phyloP scores from a whole-genome alignment of 768 basidiomycete genomes.

The Cytidiella melzeri region DNA sequence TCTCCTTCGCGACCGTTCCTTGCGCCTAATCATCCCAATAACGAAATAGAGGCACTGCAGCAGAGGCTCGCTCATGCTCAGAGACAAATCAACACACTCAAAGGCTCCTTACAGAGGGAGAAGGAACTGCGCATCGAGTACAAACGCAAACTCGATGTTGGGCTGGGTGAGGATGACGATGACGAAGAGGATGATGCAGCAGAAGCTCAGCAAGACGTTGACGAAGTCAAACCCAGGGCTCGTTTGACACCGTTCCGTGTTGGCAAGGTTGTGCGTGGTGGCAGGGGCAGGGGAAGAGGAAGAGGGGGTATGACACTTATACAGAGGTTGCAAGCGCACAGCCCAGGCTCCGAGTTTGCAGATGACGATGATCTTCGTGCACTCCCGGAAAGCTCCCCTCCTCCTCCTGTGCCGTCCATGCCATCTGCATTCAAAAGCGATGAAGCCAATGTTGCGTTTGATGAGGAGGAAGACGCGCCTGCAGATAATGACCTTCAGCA shows the following conservation, averaged over 20 bases:
- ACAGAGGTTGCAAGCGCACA: conserved; percentile 52
- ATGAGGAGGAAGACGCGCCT: conserved; percentile 35
- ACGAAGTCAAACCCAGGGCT: conserved; percentile 27
- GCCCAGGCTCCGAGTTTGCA: conserved; percentile 45
- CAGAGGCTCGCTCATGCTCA: conserved; percentile 83
- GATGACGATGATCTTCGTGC: conserved; percentile 24
- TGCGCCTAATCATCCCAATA: conserved; percentile 66
- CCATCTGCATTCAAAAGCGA: conserved; percentile 33
- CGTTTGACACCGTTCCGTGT: conserved; percentile 52
- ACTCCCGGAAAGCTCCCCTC: conserved; percentile 15
- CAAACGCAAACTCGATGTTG: conserved; percentile 44
- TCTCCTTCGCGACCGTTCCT: conserved; percentile 59
- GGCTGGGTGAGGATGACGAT: conserved; percentile 34
- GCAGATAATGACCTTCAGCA: conserved; percentile 20
- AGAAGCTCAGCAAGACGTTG: conserved; percentile 23
- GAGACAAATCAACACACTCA: conserved; percentile 77
- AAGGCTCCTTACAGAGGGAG: conserved; percentile 73
- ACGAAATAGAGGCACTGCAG: conserved; percentile 77
- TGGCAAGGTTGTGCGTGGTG: conserved; percentile 45
- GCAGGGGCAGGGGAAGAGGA: conserved; percentile 28
- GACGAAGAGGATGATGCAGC: conserved; percentile 45
- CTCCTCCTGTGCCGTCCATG: conserved; percentile 29
- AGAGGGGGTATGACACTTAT: conserved; percentile 57
- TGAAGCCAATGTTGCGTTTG: conserved; percentile 27
- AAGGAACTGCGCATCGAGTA: conserved; percentile 75